phyloP scores from a whole-genome alignment of 106 monocot genomes.

The Chionographis japonica region DNA sequence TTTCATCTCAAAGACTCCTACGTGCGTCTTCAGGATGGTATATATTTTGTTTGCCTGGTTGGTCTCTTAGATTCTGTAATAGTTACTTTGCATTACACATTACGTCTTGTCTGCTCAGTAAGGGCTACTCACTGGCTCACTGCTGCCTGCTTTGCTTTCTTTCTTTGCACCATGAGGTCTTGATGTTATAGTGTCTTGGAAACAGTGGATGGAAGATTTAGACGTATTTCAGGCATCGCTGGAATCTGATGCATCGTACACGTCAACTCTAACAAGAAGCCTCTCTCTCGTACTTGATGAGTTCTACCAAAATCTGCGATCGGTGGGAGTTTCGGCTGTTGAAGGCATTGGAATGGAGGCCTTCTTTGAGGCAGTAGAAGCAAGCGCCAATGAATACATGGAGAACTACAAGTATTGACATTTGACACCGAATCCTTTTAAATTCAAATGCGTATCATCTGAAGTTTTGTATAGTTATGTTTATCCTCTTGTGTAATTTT shows the following conservation, averaged over 20 bases:
- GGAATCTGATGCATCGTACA: slow-evolving; percentile 74
- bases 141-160: background rate
- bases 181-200: slow-evolving; percentile 1
- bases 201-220: slow-evolving; percentile 98
- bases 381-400: slow-evolving; percentile 85
- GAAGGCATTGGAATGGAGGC: slow-evolving; percentile 75
- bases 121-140: too few relatives aligned
- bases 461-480: background rate
- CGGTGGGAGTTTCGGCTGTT: slow-evolving; percentile 92
- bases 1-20: too few relatives aligned
- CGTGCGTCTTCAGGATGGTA: too few relatives aligned
- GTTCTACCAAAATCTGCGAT: slow-evolving; percentile 84
- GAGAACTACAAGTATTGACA: slow-evolving; percentile 69
- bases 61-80: too few relatives aligned
- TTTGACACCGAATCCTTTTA: background rate
- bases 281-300: slow-evolving; percentile 87
- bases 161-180: background rate
- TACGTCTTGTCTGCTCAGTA: background rate
- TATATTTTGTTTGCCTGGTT: too few relatives aligned
- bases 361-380: slow-evolving; percentile 78
- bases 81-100: too few relatives aligned
- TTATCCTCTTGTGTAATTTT: slow-evolving; percentile 1
- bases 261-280: slow-evolving; percentile 73
- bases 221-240: slow-evolving; percentile 81
- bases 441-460: background rate